Percentiles rank a stretch among this genome's conserved stretches.
These are phyloP conservation scores for Sorghum bicolor DNA, from an alignment of 176 grass and related monocot species.

Conservation along the genomic window DNA sequence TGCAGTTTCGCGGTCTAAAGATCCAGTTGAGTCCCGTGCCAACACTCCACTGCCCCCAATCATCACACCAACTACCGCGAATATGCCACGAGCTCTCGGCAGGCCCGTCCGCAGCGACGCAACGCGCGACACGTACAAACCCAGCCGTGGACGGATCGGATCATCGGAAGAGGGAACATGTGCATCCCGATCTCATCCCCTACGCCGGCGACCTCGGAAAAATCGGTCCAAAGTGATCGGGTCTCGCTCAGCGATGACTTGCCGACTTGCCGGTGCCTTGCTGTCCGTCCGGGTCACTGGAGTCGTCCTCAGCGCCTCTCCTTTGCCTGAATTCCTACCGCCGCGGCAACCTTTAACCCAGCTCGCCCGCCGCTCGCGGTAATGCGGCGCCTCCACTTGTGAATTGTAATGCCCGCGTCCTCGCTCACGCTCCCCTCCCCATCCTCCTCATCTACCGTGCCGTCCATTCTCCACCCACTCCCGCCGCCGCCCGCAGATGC, in stretches of 20 bases:
- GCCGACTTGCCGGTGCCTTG: constrained; percentile 9
- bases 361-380: constrained; percentile 11
- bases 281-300: not conserved
- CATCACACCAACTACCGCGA: not conserved
- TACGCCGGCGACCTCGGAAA: not conserved
- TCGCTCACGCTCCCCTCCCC: not conserved
- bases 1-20: not conserved
- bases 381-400: constrained; percentile 14
- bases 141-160: not conserved
- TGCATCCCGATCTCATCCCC: not conserved
- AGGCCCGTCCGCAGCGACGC: not conserved
- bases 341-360: not conserved
- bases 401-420: not conserved
- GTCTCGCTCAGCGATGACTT: not conserved
- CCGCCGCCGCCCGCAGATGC: constrained; percentile 32
- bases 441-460: constrained; percentile 1
- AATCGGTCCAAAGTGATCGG: not conserved
- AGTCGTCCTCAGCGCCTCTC: constrained; percentile 9
- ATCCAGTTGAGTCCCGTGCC: not conserved
- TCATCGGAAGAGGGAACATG: not conserved
- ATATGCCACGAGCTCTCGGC: not conserved
- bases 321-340: not conserved
- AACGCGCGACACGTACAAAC: constrained; percentile 9
- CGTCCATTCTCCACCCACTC: not conserved
- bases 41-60: not conserved